A percentile compares a stretch with the other conserved stretches of the same genome.
phyloP scores from a whole-genome alignment of 2,329 filamentous ascomycete species.

The Conoideocrella luteorostrata region DNA sequence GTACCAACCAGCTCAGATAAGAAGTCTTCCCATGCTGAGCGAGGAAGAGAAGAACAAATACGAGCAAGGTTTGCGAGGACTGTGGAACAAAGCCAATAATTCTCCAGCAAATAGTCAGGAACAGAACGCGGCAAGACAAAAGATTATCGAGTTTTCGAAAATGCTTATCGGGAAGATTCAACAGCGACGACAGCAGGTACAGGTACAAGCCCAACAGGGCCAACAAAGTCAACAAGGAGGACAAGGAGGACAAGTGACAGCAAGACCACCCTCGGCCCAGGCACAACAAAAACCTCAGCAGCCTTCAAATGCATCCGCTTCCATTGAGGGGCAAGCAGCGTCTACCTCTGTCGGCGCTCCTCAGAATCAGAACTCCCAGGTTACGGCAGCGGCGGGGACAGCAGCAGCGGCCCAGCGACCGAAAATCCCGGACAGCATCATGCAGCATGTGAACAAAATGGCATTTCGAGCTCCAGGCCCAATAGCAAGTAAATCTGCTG shows the following conservation, averaged over 20 bases:
- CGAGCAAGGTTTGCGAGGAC: slow-evolving; percentile 45
- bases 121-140: slow-evolving; percentile 46
- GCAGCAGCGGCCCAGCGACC: slow-evolving; percentile 17
- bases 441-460: slow-evolving; percentile 42
- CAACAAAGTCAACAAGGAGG: slow-evolving; percentile 17
- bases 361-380: slow-evolving; percentile 17
- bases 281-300: slow-evolving; percentile 10
- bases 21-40: slow-evolving; percentile 41
- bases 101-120: slow-evolving; percentile 39
- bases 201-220: slow-evolving; percentile 21
- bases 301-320: slow-evolving; percentile 3
- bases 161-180: slow-evolving; percentile 50
- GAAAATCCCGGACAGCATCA: slow-evolving; percentile 36
- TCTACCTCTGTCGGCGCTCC: slow-evolving; percentile 9
- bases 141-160: slow-evolving; percentile 54
- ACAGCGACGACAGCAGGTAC: slow-evolving; percentile 27
- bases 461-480: slow-evolving; percentile 37
- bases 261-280: slow-evolving; percentile 17
- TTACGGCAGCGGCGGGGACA: not conserved
- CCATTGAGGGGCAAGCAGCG: not conserved
- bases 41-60: slow-evolving; percentile 53
- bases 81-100: slow-evolving; percentile 49
- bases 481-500: slow-evolving; percentile 34
- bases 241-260: slow-evolving; percentile 14
- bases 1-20: slow-evolving; percentile 47